Percentiles rank a stretch among this genome's conserved stretches.
Evolutionary conservation across 768 basidiomycete species (phyloP).

Genomic region (Rhodotorula babjevae): DNA sequence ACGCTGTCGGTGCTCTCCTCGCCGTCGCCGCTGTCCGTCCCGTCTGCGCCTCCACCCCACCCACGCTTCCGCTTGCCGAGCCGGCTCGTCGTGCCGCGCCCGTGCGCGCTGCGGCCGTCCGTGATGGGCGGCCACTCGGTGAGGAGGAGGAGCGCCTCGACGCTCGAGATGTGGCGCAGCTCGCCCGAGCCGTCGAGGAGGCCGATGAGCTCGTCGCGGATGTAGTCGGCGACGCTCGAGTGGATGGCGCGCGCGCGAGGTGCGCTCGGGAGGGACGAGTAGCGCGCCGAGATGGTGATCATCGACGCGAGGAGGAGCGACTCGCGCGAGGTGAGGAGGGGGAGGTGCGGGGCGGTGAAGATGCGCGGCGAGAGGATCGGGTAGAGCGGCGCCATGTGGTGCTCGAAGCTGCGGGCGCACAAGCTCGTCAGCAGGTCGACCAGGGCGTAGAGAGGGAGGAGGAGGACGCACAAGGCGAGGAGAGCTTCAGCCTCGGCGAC

Average conservation of each 20-base stretch:
- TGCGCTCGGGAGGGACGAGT: conserved; percentile 21
- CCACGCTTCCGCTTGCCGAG: not conserved
- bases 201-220: conserved; percentile 27
- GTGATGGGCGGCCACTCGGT: conserved; percentile 37
- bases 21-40: not conserved
- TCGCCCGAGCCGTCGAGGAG: conserved; percentile 31
- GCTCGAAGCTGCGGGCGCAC: conserved; percentile 22
- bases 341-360: conserved; percentile 24
- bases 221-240: conserved; percentile 24
- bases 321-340: conserved; percentile 29
- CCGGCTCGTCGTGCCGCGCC: not conserved
- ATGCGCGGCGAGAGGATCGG: conserved; percentile 30
- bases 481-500: conserved; percentile 22
- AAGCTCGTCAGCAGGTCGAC: not conserved
- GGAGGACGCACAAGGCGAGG: conserved; percentile 13
- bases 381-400: conserved; percentile 30
- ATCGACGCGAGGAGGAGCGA: conserved; percentile 34
- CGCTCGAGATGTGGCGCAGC: conserved; percentile 35
- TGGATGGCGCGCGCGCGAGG: conserved; percentile 26
- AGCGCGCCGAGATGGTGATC: conserved; percentile 34
- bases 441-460: not conserved
- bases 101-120: not conserved
- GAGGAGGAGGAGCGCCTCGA: conserved; percentile 39
- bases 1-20: conserved; percentile 14
- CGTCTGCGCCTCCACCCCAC: not conserved